Evolutionary conservation across 768 basidiomycete genomes (phyloP).

Genomic region (Saitozyma podzolica): DNA sequence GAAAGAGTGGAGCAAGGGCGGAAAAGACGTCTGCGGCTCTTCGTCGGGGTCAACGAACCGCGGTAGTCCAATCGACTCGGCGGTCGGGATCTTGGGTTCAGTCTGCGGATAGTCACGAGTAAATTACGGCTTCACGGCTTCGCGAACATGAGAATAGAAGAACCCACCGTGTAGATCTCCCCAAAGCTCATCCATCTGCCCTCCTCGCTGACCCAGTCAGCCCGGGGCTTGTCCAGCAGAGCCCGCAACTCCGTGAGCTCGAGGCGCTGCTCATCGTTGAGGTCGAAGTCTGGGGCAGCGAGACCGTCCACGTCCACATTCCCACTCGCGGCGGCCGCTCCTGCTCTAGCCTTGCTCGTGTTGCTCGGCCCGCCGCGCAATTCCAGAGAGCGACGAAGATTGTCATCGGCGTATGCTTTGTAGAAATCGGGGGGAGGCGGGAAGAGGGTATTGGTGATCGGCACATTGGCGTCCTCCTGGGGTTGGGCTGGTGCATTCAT

Average conservation of each 20-base stretch:
- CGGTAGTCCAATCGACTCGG: conserved; percentile 29
- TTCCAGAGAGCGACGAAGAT: conserved; percentile 19
- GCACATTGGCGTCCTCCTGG: conserved; percentile 1
- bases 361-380: conserved; percentile 13
- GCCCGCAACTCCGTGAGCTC: conserved; percentile 15
- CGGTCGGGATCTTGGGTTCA: conserved; percentile 30
- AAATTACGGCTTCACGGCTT: not conserved
- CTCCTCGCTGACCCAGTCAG: conserved; percentile 40
- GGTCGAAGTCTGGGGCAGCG: not conserved
- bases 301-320: not conserved
- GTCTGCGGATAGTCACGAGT: conserved; percentile 11
- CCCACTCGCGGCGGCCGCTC: not conserved
- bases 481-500: too few species aligned
- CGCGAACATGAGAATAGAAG: not conserved
- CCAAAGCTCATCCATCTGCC: conserved; percentile 45
- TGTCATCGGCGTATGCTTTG: conserved; percentile 25
- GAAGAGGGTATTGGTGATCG: conserved; percentile 44
- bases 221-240: conserved; percentile 25
- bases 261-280: conserved; percentile 5
- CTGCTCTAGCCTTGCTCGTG: conserved; percentile 15
- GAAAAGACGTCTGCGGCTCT: conserved; percentile 33
- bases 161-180: conserved; percentile 30
- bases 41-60: conserved; percentile 21
- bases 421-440: conserved; percentile 42
- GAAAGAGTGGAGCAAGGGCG: conserved; percentile 41